A percentile compares a stretch with the other conserved stretches of the same genome.
These are phyloP conservation scores for Meira nashicola DNA, from an alignment of 1,284 basidiomycete genomes.

Conservation along the genomic window DNA sequence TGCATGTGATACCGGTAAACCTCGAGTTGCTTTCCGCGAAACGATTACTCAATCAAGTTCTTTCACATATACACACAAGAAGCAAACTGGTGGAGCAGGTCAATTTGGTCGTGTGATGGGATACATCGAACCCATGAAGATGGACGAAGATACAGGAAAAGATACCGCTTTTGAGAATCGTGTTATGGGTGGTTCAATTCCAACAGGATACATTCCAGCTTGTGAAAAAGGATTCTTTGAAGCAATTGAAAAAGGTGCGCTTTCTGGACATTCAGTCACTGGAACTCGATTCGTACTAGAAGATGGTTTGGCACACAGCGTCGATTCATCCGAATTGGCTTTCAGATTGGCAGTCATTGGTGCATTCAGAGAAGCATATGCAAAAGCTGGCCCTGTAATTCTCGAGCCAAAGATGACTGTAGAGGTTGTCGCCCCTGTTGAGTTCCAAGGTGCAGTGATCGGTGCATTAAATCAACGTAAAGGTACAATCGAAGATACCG, in stretches of 20 bases:
- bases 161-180: conserved; percentile 82
- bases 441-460: conserved; percentile 96
- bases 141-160: conserved; percentile 72
- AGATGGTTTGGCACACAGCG: conserved; percentile 88
- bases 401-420: conserved; percentile 98
- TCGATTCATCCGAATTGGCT: conserved; percentile 94
- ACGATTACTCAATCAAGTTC: conserved; percentile 76
- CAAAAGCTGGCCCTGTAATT: conserved; percentile 71
- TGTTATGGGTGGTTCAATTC: conserved; percentile 89
- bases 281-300: conserved; percentile 83
- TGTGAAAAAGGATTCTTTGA: conserved; percentile 96
- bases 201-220: conserved; percentile 85
- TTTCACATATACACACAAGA: conserved; percentile 95
- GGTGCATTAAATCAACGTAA: conserved; percentile 88
- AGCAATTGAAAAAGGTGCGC: conserved; percentile 81
- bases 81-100: conserved; percentile 94
- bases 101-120: conserved; percentile 93
- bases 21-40: conserved; percentile 94
- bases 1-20: conserved; percentile 88
- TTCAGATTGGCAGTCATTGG: conserved; percentile 86
- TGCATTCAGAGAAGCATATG: conserved; percentile 87
- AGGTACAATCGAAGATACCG: conserved; percentile 92
- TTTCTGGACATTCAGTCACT: conserved; percentile 83
- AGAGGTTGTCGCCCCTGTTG: conserved; percentile 89
- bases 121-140: conserved; percentile 80